Conservation (phyloP, 1,139 yeast genomes). For the Geotrichum europaeum region DNA sequence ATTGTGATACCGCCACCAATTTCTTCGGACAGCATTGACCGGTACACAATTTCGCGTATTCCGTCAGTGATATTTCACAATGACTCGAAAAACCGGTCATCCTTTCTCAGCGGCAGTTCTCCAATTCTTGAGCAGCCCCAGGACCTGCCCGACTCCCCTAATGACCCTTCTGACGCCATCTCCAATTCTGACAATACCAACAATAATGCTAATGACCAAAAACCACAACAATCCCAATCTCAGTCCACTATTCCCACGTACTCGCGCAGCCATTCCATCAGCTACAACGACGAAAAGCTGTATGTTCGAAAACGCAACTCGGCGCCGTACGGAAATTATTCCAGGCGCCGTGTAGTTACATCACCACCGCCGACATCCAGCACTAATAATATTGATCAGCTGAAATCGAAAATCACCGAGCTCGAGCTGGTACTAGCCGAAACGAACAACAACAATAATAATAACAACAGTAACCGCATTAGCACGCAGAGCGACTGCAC, state of each 20-base stretch:
- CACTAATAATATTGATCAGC: slow-evolving; percentile 27
- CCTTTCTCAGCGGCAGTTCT: neutral
- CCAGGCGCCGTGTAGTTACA: neutral
- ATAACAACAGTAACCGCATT: slow-evolving; percentile 25
- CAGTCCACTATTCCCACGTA: neutral
- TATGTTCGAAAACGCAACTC: neutral
- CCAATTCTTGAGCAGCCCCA: neutral
- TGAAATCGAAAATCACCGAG: slow-evolving; percentile 29
- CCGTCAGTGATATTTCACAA: neutral
- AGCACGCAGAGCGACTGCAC: slow-evolving; percentile 21
- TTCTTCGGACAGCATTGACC: neutral
- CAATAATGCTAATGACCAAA: neutral
- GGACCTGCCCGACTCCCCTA: neutral
- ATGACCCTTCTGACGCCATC: neutral
- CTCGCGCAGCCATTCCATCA: neutral
- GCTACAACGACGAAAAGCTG: neutral
- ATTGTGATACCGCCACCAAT: neutral
- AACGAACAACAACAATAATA: slow-evolving; percentile 24
- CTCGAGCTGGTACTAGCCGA: slow-evolving; percentile 30
- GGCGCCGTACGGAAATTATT: neutral
- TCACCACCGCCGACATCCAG: neutral
- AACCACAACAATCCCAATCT: neutral
- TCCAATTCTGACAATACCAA: neutral
- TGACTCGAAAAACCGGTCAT: neutral
- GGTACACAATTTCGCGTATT: neutral